A percentile compares a stretch with the other conserved stretches of the same genome.
phyloP scores from a whole-genome alignment of 2,329 filamentous ascomycete species.

The Plectosphaerella sp. region DNA sequence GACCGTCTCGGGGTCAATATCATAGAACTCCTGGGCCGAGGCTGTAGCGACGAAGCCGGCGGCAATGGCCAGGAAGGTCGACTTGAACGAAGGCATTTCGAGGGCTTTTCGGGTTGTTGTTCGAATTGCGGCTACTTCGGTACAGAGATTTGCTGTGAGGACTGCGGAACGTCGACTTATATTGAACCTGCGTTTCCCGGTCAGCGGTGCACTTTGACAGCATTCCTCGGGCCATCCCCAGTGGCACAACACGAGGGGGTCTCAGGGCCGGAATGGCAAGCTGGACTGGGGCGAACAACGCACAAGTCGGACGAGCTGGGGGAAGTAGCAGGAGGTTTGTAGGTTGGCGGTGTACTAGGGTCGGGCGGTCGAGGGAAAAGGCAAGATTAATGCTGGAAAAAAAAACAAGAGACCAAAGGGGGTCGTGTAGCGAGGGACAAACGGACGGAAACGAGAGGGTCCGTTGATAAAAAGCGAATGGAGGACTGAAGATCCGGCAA shows the following conservation, averaged over 20 bases:
- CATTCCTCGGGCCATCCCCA: conserved; percentile 7
- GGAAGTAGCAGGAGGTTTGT: not conserved
- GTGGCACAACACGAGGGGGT: not conserved
- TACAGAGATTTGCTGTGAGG: not conserved
- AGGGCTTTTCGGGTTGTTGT: not conserved
- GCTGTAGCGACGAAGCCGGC: conserved; percentile 42
- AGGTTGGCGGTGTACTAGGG: not conserved
- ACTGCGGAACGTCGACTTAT: not conserved
- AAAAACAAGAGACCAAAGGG: not conserved
- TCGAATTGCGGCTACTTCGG: not conserved
- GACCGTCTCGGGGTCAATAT: conserved; percentile 60
- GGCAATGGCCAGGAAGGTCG: conserved; percentile 49
- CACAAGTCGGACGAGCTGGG: not conserved
- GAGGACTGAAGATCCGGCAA: not conserved
- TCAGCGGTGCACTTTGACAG: conserved; percentile 4
- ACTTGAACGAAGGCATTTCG: conserved; percentile 52
- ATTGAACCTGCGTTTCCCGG: conserved; percentile 7
- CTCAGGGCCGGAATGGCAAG: not conserved
- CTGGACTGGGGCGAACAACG: not conserved
- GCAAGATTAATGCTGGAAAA: not conserved
- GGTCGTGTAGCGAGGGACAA: not conserved
- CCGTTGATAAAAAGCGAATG: not conserved
- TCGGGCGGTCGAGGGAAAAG: not conserved
- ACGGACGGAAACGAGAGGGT: not conserved
- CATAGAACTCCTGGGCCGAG: conserved; percentile 49